Base-by-base conservation (phyloP, 2,329 filamentous ascomycete genomes). In the Curvularia verruculosa region DNA sequence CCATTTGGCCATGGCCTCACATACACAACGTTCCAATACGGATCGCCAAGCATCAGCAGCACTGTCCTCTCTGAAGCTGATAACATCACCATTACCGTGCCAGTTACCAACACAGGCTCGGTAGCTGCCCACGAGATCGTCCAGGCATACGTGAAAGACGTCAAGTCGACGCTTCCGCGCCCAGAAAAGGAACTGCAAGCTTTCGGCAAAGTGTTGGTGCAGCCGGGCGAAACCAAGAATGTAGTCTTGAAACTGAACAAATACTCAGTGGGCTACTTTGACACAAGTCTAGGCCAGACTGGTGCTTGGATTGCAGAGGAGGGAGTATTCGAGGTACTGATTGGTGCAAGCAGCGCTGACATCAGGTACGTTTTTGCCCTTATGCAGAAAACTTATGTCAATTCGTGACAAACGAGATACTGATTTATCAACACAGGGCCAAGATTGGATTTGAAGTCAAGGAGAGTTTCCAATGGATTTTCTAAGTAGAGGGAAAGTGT, bases 1-100 rank as follows among this genome's bases (percentile, higher is more conserved):
- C 83, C 88, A 55, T 96, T 96, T 71, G 89, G 89, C 12, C 87
- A 92, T 70, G 89, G 91, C 1, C 81, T 95, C 1, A 90, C 88
- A 15, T 95, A 93, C 76, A 92, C 90, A 0, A 85, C 79, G 0
- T 94, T 92, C 70, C 80, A 83, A 45, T 88, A 90, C 67, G 85
- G 85, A 13, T 77, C 80, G 1, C 82, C 86, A 0, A 81, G 81
- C 3, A 79, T 88, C 51, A 81, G 77, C 64, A 82, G 50, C 71
- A 78, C 1, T 70, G 84, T 53, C 39, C 77, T 88, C 66, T 71
- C 40, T 1, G 79, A 85, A 75, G 71, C 75, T 0, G 56, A 75
- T 0, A 71, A 70, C 0, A 79, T 85, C 19, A 81, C 79, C 0
- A 71, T 86, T 43, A 79, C 76, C 1, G 74, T 84, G 5, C 77